Conservation (phyloP, 495 filamentous ascomycete species). For the Aspergillus avenaceus region DNA sequence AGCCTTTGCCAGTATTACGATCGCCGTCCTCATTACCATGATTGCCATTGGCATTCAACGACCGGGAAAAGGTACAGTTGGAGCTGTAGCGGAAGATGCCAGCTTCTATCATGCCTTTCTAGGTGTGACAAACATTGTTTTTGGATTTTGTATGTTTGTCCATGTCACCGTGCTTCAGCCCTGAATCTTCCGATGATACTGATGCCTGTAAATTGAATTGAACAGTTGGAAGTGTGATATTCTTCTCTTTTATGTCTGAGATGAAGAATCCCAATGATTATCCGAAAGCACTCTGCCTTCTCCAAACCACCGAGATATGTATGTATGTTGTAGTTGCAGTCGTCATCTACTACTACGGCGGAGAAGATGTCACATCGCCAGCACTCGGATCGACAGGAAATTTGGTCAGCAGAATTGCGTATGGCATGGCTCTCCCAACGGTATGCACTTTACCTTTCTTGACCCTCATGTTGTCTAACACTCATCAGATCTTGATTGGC, state of each 20-base stretch:
- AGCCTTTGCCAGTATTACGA: not conserved
- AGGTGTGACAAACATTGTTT: conserved; percentile 29
- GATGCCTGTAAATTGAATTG: no score
- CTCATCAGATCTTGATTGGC: conserved; percentile 22
- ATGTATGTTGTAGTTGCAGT: conserved; percentile 44
- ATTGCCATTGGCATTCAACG: not conserved
- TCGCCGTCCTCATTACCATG: not conserved
- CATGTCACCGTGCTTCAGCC: no score
- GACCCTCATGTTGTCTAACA: conserved; percentile 2
- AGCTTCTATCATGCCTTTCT: conserved; percentile 16
- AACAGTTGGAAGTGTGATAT: conserved; percentile 53
- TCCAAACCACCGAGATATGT: conserved; percentile 52
- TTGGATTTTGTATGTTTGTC: conserved; percentile 17
- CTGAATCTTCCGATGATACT: no score
- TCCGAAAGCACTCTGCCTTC: conserved; percentile 51
- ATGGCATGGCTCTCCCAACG: conserved; percentile 66
- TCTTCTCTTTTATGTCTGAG: conserved; percentile 65
- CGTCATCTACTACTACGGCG: conserved; percentile 59
- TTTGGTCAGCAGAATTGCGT: conserved; percentile 55
- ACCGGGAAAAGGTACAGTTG: not conserved
- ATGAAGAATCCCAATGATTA: conserved; percentile 57
- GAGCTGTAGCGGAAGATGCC: not conserved
- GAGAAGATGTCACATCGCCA: conserved; percentile 54
- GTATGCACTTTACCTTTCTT: no score
- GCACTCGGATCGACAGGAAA: conserved; percentile 57